Evolutionary conservation across 306 rosid species (phyloP).

Genomic region (Neltuma alba): DNA sequence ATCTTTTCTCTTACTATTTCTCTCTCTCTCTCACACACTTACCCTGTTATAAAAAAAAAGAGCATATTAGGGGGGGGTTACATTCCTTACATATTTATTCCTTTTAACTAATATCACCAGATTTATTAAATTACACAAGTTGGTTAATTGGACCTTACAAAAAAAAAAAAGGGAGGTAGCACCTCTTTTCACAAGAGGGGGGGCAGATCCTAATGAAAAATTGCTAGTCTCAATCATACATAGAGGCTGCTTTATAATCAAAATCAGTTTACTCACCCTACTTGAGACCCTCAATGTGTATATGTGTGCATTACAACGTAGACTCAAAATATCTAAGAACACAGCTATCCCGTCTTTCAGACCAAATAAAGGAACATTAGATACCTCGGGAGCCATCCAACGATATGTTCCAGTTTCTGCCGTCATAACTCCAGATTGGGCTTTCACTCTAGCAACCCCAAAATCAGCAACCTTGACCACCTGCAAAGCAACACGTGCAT

Average conservation of each 20-base stretch:
- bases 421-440: constrained; percentile 97
- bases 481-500: constrained; percentile 45
- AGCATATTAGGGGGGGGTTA: no score
- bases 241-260: neutral
- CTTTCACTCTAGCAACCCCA: constrained; percentile 95
- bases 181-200: neutral
- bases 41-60: no score
- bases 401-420: constrained; percentile 99
- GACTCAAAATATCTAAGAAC: neutral
- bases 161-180: no score
- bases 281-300: neutral
- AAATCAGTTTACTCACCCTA: neutral
- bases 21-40: no score
- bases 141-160: no score
- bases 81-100: no score
- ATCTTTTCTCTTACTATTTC: no score
- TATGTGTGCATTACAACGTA: neutral
- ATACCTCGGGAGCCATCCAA: constrained; percentile 99
- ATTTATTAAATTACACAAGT: no score
- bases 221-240: neutral
- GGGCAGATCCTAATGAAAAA: neutral
- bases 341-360: neutral
- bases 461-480: constrained; percentile 98
- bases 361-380: constrained; percentile 25
- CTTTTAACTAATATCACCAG: no score